Percentiles rank a stretch among this genome's conserved stretches.
phyloP scores from a whole-genome alignment of 768 basidiomycete genomes.

The Russula abietina region DNA sequence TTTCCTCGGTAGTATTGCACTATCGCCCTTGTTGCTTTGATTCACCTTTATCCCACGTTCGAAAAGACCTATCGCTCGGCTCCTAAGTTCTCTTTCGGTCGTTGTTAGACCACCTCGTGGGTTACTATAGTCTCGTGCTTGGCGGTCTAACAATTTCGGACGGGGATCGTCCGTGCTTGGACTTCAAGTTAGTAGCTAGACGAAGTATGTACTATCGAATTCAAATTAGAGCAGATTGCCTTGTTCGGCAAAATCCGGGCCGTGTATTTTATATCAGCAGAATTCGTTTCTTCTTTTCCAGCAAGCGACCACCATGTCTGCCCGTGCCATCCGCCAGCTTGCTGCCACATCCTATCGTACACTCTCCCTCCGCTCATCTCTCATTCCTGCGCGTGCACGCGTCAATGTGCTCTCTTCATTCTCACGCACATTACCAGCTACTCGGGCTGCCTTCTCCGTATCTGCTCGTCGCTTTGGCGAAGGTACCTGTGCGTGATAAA shows the following conservation, averaged over 20 bases:
- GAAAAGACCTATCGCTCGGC: background rate
- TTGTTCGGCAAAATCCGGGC: background rate
- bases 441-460: conserved; percentile 38
- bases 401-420: conserved; percentile 26
- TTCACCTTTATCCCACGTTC: background rate
- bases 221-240: background rate
- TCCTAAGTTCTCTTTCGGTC: background rate
- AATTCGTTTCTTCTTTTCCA: too few relatives aligned
- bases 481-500: conserved; percentile 39
- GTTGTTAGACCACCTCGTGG: conserved; percentile 22
- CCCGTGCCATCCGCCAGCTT: conserved; percentile 55
- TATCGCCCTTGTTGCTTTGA: background rate
- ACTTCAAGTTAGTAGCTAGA: background rate
- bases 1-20: conserved; percentile 4
- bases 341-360: conserved; percentile 41
- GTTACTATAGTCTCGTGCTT: conserved; percentile 11
- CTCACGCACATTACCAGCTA: conserved; percentile 23
- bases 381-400: conserved; percentile 27
- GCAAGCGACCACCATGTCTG: conserved; percentile 45
- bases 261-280: background rate
- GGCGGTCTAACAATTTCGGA: conserved; percentile 22
- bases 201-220: too few relatives aligned
- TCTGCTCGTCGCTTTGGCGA: conserved; percentile 37
- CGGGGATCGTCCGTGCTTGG: conserved; percentile 4
- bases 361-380: conserved; percentile 27